These are phyloP conservation scores for Neurospora discreta DNA, from an alignment of 495 filamentous ascomycete species.

Conservation along the genomic window DNA sequence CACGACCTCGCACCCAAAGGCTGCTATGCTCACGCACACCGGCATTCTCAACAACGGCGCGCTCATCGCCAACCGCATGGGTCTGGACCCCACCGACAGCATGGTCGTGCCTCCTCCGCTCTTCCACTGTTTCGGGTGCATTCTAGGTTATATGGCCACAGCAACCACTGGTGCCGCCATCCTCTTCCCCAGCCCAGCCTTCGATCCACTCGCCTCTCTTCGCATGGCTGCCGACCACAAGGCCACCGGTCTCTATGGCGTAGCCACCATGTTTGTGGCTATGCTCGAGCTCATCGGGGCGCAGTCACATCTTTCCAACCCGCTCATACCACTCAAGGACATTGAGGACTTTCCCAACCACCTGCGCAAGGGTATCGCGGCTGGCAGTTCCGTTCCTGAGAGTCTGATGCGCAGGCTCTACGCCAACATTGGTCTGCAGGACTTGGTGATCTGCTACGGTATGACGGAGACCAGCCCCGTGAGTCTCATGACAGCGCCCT, in stretches of 20 bases:
- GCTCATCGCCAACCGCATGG: constrained; percentile 74
- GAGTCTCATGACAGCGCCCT: constrained; percentile 75
- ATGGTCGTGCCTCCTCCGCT: constrained; percentile 81
- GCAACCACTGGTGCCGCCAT: constrained; percentile 78
- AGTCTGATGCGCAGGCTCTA: constrained; percentile 78
- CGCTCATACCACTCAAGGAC: constrained; percentile 11
- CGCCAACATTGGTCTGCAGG: constrained; percentile 60
- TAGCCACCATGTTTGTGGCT: constrained; percentile 94
- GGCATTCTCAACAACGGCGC: constrained; percentile 85
- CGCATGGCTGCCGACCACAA: constrained; percentile 59
- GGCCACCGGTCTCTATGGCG: constrained; percentile 83
- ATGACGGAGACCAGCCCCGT: constrained; percentile 99
- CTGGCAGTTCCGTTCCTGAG: constrained; percentile 71
- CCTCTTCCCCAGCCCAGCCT: constrained; percentile 79
- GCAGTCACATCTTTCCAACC: constrained; percentile 34
- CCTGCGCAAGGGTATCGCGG: constrained; percentile 83
- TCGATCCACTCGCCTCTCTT: constrained; percentile 66
- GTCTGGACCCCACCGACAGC: constrained; percentile 56
- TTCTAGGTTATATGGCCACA: constrained; percentile 90
- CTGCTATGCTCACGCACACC: constrained; percentile 75
- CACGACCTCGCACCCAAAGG: constrained; percentile 83
- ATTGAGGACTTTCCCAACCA: constrained; percentile 48
- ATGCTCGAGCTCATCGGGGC: constrained; percentile 50
- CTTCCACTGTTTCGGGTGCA: constrained; percentile 88
- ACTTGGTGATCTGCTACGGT: constrained; percentile 92